Evolutionary conservation across 257 asterid species (phyloP).

Genomic region (Pogostemon cablin): DNA sequence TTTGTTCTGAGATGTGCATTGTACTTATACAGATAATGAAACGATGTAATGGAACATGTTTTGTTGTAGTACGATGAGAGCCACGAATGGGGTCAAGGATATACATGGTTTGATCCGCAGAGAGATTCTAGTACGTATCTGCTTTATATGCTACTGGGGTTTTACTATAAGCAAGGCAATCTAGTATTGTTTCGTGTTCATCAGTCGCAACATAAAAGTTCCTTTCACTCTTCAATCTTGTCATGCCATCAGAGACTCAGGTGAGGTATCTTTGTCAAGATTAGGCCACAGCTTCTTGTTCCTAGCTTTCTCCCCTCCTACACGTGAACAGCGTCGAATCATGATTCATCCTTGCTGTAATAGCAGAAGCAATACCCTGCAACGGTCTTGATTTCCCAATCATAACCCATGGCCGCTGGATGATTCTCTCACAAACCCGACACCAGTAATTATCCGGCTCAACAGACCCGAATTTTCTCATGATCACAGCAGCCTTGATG

Average conservation of each 20-base stretch:
- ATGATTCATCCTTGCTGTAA: slow-evolving; percentile 64
- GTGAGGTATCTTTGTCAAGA: slow-evolving; percentile 66
- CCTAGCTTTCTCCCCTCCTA: slow-evolving; percentile 70
- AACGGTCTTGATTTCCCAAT: slow-evolving; percentile 68
- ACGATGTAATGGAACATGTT: slow-evolving; percentile 14
- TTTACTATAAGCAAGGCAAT: too few species aligned
- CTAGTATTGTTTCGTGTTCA: slow-evolving; percentile 37
- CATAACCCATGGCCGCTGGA: slow-evolving; percentile 76
- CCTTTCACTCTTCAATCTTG: slow-evolving; percentile 58
- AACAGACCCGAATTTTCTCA: slow-evolving; percentile 72
- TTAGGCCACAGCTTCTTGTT: slow-evolving; percentile 69
- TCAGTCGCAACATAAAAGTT: slow-evolving; percentile 65
- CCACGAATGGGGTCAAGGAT: slow-evolving; percentile 10
- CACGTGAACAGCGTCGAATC: slow-evolving; percentile 77
- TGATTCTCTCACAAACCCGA: slow-evolving; percentile 67
- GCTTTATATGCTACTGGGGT: not conserved
- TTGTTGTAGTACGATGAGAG: not conserved
- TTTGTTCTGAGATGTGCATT: slow-evolving; percentile 23
- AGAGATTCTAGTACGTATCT: not conserved
- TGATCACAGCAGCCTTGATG: slow-evolving; percentile 57
- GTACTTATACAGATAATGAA: slow-evolving; percentile 12
- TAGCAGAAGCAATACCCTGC: slow-evolving; percentile 63
- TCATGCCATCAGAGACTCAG: slow-evolving; percentile 52
- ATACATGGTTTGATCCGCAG: not conserved
- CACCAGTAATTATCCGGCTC: slow-evolving; percentile 86